Conservation (phyloP, 2,329 filamentous ascomycete species). For the Apiospora kogelbergensis region DNA sequence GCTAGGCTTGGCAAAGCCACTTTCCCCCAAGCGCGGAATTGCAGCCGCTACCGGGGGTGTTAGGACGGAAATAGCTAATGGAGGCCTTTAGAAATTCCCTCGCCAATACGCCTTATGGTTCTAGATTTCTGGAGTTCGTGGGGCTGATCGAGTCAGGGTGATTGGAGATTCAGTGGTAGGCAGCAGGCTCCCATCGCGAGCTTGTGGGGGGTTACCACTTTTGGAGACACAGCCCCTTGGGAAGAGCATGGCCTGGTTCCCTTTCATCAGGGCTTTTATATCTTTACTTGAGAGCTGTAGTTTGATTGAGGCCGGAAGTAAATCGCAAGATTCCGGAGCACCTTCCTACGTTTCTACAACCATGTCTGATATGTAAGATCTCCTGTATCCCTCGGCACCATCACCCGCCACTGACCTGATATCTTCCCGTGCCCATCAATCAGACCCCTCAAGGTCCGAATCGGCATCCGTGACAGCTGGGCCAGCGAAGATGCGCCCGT, state of each 20-base stretch:
- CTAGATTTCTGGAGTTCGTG: neutral
- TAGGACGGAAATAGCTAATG: neutral
- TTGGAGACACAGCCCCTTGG: neutral
- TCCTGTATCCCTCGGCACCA: too few relatives aligned
- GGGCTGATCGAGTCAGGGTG: neutral
- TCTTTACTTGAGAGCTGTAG: neutral
- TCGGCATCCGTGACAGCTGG: slow-evolving; percentile 46
- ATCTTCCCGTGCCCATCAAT: too few relatives aligned
- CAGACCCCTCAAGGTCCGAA: slow-evolving; percentile 43
- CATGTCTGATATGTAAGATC: neutral
- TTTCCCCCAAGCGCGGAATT: neutral
- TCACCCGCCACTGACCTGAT: too few relatives aligned
- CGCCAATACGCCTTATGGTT: neutral
- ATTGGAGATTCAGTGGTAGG: neutral
- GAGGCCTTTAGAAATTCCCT: neutral
- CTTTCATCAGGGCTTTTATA: neutral
- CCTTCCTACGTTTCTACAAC: neutral
- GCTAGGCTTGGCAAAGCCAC: neutral
- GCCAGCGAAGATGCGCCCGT: slow-evolving; percentile 32
- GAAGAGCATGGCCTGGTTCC: neutral
- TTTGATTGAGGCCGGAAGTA: neutral
- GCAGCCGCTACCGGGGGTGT: neutral
- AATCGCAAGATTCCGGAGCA: neutral
- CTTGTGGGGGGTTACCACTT: neutral
- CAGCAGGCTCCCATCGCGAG: neutral